Conservation (phyloP, 2,329 filamentous ascomycete genomes). For the Monilinia vaccinii-corymbosi region DNA sequence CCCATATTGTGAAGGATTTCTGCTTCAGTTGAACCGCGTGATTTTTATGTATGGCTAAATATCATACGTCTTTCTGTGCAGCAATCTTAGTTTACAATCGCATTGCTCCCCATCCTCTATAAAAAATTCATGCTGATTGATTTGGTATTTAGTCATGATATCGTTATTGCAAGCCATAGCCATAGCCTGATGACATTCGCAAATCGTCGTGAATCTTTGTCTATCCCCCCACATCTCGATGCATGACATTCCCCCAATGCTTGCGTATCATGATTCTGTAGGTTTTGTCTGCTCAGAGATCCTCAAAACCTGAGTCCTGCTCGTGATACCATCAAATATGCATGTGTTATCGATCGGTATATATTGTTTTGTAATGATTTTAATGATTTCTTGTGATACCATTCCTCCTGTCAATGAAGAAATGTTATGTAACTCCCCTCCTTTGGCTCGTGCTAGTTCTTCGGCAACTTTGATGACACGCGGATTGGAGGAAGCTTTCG, state of each 20-base stretch:
- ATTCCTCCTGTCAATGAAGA: constrained; percentile 81
- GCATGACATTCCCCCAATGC: not conserved
- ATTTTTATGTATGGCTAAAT: not conserved
- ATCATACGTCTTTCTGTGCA: not conserved
- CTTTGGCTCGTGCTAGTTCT: constrained; percentile 67
- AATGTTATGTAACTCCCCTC: constrained; percentile 87
- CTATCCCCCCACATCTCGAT: not conserved
- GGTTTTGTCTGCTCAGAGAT: constrained; percentile 15
- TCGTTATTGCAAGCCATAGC: not conserved
- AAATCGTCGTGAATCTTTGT: not conserved
- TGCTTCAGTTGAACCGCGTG: not conserved
- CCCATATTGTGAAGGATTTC: not conserved
- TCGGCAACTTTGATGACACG: constrained; percentile 46
- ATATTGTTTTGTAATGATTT: constrained; percentile 69
- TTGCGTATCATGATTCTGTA: not conserved
- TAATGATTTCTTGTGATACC: constrained; percentile 95
- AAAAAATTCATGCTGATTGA: not conserved
- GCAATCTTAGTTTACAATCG: not conserved
- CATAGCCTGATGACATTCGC: not conserved
- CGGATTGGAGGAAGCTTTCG: constrained; percentile 40
- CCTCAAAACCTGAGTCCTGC: constrained; percentile 26
- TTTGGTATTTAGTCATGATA: not conserved
- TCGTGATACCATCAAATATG: constrained; percentile 57
- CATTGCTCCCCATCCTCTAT: not conserved
- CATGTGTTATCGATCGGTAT: constrained; percentile 63